Evolutionary conservation across 73 alveolate species (phyloP).

Genomic region (Paramecium primaurelia): DNA sequence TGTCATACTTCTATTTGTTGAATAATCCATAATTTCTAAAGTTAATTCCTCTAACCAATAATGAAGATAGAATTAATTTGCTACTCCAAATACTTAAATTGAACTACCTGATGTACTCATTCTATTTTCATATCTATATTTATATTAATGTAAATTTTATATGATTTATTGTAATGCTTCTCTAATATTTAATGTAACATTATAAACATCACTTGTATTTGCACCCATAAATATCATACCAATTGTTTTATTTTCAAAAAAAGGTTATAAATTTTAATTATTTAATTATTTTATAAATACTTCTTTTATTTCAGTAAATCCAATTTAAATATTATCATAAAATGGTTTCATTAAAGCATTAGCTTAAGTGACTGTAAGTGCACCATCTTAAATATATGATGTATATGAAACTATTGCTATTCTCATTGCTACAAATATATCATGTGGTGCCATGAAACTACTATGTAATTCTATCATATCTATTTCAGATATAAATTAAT

Average conservation of each 20-base stretch:
- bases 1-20: background rate
- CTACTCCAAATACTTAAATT: background rate
- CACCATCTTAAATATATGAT: background rate
- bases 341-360: background rate
- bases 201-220: background rate
- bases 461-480: conserved; percentile 1
- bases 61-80: background rate
- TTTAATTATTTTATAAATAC: background rate
- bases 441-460: conserved; percentile 14
- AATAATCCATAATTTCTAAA: background rate
- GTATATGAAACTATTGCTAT: background rate
- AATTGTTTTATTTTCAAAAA: background rate
- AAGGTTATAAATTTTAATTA: background rate
- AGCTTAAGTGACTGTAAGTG: background rate
- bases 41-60: conserved; percentile 7
- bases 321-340: background rate
- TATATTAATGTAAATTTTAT: background rate
- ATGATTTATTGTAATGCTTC: background rate
- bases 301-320: background rate
- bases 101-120: background rate
- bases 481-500: background rate
- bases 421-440: background rate
- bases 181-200: background rate
- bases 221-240: background rate
- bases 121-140: background rate